Percentiles rank a stretch among this genome's conserved stretches.
These are phyloP conservation scores for Candida odintsovae DNA, from an alignment of 805 yeast genomes.

Conservation along the genomic window DNA sequence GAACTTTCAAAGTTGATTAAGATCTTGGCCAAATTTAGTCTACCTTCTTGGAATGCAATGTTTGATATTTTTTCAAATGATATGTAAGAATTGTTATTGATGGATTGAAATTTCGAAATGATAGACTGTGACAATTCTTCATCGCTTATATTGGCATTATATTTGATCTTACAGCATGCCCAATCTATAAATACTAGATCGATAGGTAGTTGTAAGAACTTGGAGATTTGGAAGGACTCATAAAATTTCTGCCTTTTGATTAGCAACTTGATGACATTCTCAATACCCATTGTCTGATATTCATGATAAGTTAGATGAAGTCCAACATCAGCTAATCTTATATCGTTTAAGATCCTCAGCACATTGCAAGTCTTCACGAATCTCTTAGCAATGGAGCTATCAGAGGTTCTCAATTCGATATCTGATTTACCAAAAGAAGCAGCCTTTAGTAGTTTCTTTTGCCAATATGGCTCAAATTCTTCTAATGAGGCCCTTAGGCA, in stretches of 20 bases:
- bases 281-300: conserved; percentile 45
- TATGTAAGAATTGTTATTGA: conserved; percentile 32
- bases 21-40: conserved; percentile 58
- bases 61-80: conserved; percentile 56
- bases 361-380: conserved; percentile 59
- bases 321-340: conserved; percentile 62
- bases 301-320: conserved; percentile 60
- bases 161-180: conserved; percentile 68
- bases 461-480: conserved; percentile 76
- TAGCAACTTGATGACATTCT: conserved; percentile 50
- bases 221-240: conserved; percentile 57
- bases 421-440: conserved; percentile 79
- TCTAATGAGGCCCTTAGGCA: conserved; percentile 72
- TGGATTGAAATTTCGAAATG: conserved; percentile 35
- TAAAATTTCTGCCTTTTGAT: conserved; percentile 54
- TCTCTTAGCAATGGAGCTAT: conserved; percentile 34
- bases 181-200: conserved; percentile 63
- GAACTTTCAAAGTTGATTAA: conserved; percentile 61
- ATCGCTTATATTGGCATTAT: conserved; percentile 51
- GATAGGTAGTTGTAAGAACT: conserved; percentile 39
- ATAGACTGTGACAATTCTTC: conserved; percentile 48
- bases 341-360: conserved; percentile 62
- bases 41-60: conserved; percentile 77
- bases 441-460: conserved; percentile 72
- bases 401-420: conserved; percentile 29